Conservation (phyloP, 805 yeast genomes). For the Hanseniaspora occidentalis region DNA sequence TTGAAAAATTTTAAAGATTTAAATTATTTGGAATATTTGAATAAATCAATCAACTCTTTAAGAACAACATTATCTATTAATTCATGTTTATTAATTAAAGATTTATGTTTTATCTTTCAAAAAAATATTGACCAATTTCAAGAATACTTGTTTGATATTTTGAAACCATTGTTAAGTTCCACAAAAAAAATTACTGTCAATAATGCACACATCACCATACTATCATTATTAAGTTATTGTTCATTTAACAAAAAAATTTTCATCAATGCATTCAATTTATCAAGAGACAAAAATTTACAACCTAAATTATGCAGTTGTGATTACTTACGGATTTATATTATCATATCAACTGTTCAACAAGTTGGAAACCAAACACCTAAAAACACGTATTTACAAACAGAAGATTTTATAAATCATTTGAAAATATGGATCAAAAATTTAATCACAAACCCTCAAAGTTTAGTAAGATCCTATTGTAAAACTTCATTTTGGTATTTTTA, state of each 20-base stretch:
- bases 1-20: slow-evolving; percentile 23
- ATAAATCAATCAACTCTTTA: slow-evolving; percentile 56
- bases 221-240: slow-evolving; percentile 1
- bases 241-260: slow-evolving; percentile 39
- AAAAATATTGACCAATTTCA: slow-evolving; percentile 21
- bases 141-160: slow-evolving; percentile 23
- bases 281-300: slow-evolving; percentile 57
- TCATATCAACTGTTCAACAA: slow-evolving; percentile 32
- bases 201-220: not conserved
- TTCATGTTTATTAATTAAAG: slow-evolving; percentile 70
- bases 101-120: slow-evolving; percentile 26
- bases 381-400: slow-evolving; percentile 25
- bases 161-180: slow-evolving; percentile 25
- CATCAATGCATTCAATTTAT: slow-evolving; percentile 35
- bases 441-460: slow-evolving; percentile 58
- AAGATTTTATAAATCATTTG: slow-evolving; percentile 31
- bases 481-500: slow-evolving; percentile 60
- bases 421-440: slow-evolving; percentile 40
- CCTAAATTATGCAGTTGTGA: slow-evolving; percentile 58
- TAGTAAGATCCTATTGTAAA: slow-evolving; percentile 67
- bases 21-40: slow-evolving; percentile 44
- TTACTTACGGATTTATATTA: slow-evolving; percentile 54
- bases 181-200: slow-evolving; percentile 25
- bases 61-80: slow-evolving; percentile 72
- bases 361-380: slow-evolving; percentile 14